Conservation (phyloP, 106 monocot genomes). For the Alisma plantagoaquatica region DNA sequence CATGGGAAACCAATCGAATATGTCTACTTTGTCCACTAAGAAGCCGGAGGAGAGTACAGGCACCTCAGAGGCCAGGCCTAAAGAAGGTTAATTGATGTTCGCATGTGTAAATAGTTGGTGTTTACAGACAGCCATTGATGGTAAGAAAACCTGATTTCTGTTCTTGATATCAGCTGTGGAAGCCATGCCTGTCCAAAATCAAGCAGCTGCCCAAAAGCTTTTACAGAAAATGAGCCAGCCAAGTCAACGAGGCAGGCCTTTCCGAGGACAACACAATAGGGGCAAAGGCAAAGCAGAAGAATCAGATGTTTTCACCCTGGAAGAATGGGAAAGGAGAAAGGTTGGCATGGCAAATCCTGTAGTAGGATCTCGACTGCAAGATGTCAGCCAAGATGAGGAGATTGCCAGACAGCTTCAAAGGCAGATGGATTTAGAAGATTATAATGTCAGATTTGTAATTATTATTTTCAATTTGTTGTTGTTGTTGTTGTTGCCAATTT, state of each 20-base stretch:
- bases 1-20: too few species aligned
- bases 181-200: slow-evolving; percentile 88
- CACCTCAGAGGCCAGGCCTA: slow-evolving; percentile 49
- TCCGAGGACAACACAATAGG: slow-evolving; percentile 35
- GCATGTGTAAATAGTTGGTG: neutral
- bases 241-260: slow-evolving; percentile 23
- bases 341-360: too few species aligned
- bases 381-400: slow-evolving; percentile 75
- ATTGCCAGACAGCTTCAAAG: slow-evolving; percentile 72
- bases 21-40: slow-evolving; percentile 3
- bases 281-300: slow-evolving; percentile 48
- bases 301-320: slow-evolving; percentile 92
- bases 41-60: slow-evolving; percentile 24
- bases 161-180: slow-evolving; percentile 40
- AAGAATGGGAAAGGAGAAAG: slow-evolving; percentile 95
- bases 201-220: slow-evolving; percentile 93
- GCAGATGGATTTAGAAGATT: slow-evolving; percentile 82
- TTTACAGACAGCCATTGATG: neutral
- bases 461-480: neutral
- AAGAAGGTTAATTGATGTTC: slow-evolving; percentile 75
- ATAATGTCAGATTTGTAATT: slow-evolving; percentile 26
- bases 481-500: too few species aligned
- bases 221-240: slow-evolving; percentile 76
- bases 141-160: neutral
- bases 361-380: too few species aligned